Evolutionary conservation across 257 asterid genomes (phyloP).

Genomic region (Coffea eugenioides): DNA sequence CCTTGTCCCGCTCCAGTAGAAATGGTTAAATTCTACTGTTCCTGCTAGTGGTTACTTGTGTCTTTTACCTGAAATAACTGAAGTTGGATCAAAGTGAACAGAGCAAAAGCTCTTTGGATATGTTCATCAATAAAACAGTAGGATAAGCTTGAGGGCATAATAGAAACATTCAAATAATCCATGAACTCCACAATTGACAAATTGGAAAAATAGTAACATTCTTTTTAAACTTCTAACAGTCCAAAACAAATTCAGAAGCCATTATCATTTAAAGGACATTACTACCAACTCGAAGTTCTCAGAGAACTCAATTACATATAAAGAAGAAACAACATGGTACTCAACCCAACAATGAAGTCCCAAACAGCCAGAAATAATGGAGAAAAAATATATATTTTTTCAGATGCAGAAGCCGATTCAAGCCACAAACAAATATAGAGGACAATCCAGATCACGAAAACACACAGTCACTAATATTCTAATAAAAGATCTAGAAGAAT

Average conservation of each 20-base stretch:
- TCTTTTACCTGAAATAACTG: too few species aligned
- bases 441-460: not conserved
- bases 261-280: not conserved
- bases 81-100: too few species aligned
- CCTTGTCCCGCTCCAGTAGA: not conserved
- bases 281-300: not conserved
- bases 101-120: not conserved
- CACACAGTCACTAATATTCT: not conserved
- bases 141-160: not conserved
- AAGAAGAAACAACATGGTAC: not conserved
- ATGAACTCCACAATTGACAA: not conserved
- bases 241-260: not conserved
- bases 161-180: not conserved
- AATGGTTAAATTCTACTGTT: not conserved
- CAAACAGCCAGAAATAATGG: not conserved
- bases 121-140: not conserved
- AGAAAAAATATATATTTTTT: not conserved
- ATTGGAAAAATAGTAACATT: not conserved
- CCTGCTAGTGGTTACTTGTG: too few species aligned
- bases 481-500: slow-evolving; percentile 11
- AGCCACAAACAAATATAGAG: not conserved
- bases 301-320: not conserved
- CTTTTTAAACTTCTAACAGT: not conserved
- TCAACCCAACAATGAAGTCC: slow-evolving; percentile 4
- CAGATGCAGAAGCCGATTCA: slow-evolving; percentile 2